Evolutionary conservation across 768 basidiomycete genomes (phyloP).

Genomic region (Lentinula sp.): DNA sequence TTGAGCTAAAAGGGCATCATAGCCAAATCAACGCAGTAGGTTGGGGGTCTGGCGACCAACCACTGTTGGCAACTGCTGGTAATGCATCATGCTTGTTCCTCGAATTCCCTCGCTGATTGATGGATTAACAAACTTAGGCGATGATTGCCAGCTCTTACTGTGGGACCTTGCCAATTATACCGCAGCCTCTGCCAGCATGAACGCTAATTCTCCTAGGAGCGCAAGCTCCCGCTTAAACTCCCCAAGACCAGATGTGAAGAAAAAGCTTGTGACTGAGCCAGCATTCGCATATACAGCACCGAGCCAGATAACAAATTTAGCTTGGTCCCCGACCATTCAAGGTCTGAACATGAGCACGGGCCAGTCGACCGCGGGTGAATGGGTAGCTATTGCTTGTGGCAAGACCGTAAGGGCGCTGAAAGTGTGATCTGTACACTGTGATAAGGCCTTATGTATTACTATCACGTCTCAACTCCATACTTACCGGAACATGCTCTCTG

Average conservation of each 20-base stretch:
- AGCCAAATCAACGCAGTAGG: slow-evolving; percentile 81
- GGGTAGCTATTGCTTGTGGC: slow-evolving; percentile 81
- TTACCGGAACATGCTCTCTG: neutral
- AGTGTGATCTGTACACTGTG: slow-evolving; percentile 35
- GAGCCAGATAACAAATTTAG: slow-evolving; percentile 75
- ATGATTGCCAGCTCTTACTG: slow-evolving; percentile 89
- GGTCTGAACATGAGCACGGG: slow-evolving; percentile 73
- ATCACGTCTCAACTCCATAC: neutral
- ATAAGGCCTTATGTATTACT: neutral
- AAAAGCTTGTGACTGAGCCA: slow-evolving; percentile 67
- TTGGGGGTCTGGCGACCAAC: slow-evolving; percentile 83
- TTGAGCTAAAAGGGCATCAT: slow-evolving; percentile 83
- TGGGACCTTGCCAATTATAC: slow-evolving; percentile 81
- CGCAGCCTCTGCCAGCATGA: slow-evolving; percentile 23
- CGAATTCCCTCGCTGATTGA: slow-evolving; percentile 1
- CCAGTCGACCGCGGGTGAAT: slow-evolving; percentile 75
- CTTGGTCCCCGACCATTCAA: slow-evolving; percentile 84
- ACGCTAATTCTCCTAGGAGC: slow-evolving; percentile 64
- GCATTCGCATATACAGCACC: slow-evolving; percentile 79
- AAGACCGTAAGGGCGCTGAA: slow-evolving; percentile 79
- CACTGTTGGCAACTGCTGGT: slow-evolving; percentile 86
- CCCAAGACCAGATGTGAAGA: slow-evolving; percentile 77
- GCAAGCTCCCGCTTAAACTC: slow-evolving; percentile 70
- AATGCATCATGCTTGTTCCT: slow-evolving; percentile 16
- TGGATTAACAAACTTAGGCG: slow-evolving; percentile 34